Percentiles rank a stretch among this genome's conserved stretches.
Conservation (phyloP, 495 filamentous ascomycete genomes). For the Podospora bellae-mahoneyi region DNA sequence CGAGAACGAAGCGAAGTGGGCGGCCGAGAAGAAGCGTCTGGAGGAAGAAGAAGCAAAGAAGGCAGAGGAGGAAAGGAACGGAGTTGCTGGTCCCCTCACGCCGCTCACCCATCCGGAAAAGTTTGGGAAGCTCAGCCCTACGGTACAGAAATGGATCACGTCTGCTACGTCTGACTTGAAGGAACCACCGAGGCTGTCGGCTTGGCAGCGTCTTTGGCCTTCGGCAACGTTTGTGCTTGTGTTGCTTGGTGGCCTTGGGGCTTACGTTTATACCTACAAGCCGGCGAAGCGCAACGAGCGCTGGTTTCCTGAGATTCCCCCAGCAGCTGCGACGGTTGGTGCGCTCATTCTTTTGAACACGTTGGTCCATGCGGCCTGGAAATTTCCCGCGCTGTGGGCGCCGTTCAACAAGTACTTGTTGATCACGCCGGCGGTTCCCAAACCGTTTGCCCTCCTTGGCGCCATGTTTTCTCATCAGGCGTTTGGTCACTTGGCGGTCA, state of each 20-base stretch:
- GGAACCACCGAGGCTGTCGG: constrained; percentile 47
- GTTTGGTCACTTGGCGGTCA: constrained; percentile 59
- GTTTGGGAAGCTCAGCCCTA: constrained; percentile 33
- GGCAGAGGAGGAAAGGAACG: constrained; percentile 52
- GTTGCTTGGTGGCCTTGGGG: constrained; percentile 48
- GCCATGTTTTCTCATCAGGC: constrained; percentile 77
- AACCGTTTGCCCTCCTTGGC: constrained; percentile 61
- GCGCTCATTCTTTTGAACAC: constrained; percentile 64
- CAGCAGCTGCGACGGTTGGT: constrained; percentile 72
- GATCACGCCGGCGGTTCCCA: constrained; percentile 64
- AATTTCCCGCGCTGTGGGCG: constrained; percentile 64
- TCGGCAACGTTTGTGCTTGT: constrained; percentile 55
- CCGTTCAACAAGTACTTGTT: constrained; percentile 78
- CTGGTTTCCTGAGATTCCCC: constrained; percentile 70
- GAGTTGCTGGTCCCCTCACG: constrained; percentile 42
- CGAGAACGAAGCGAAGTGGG: constrained; percentile 39
- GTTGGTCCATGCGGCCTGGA: constrained; percentile 61
- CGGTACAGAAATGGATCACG: constrained; percentile 36
- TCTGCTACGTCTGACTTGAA: constrained; percentile 42
- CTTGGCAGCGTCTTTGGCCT: constrained; percentile 62
- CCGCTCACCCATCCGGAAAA: constrained; percentile 36
- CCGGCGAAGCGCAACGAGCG: constrained; percentile 57
- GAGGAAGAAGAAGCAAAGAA: constrained; percentile 49
- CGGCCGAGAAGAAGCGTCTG: constrained; percentile 44
- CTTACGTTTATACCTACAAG: constrained; percentile 59